These are phyloP conservation scores for Rhododendron simsii DNA, from an alignment of 148 eudicot species.

Conservation along the genomic window DNA sequence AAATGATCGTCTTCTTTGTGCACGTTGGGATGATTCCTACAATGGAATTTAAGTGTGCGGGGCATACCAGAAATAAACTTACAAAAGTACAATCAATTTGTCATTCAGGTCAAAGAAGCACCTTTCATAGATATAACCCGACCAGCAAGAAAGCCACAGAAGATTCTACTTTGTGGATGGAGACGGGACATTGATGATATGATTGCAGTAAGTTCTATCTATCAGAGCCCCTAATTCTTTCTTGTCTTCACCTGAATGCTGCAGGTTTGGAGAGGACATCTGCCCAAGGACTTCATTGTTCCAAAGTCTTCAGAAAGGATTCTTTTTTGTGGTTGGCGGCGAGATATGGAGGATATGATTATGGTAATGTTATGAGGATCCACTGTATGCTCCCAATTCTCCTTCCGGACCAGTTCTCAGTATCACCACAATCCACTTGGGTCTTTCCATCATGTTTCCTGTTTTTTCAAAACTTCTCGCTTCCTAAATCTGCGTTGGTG, in stretches of 20 bases:
- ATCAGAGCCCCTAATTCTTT: conserved; percentile 43
- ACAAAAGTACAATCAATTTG: conserved; percentile 42
- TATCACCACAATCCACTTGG: background rate
- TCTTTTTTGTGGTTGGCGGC: conserved; percentile 62
- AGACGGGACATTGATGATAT: conserved; percentile 68
- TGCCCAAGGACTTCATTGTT: conserved; percentile 34
- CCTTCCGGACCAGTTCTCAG: conserved; percentile 6
- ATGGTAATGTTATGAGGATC: conserved; percentile 38
- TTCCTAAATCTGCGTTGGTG: background rate
- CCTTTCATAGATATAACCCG: conserved; percentile 43
- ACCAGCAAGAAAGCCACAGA: conserved; percentile 62
- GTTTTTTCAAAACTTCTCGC: background rate
- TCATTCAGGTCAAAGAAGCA: conserved; percentile 63
- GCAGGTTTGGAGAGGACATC: conserved; percentile 57
- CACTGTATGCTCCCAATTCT: conserved; percentile 17
- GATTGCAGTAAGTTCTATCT: conserved; percentile 56
- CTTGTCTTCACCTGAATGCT: conserved; percentile 44
- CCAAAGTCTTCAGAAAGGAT: conserved; percentile 48
- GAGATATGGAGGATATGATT: conserved; percentile 65
- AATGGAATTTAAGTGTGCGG: conserved; percentile 16
- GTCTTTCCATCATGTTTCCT: conserved; percentile 3
- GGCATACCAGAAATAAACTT: conserved; percentile 38
- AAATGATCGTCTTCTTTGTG: conserved; percentile 26
- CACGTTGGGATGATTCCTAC: conserved; percentile 23
- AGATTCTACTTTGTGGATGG: conserved; percentile 73